These are phyloP conservation scores for Spencermartinsiella ligniputridi DNA, from an alignment of 1,139 yeast species.

Conservation along the genomic window DNA sequence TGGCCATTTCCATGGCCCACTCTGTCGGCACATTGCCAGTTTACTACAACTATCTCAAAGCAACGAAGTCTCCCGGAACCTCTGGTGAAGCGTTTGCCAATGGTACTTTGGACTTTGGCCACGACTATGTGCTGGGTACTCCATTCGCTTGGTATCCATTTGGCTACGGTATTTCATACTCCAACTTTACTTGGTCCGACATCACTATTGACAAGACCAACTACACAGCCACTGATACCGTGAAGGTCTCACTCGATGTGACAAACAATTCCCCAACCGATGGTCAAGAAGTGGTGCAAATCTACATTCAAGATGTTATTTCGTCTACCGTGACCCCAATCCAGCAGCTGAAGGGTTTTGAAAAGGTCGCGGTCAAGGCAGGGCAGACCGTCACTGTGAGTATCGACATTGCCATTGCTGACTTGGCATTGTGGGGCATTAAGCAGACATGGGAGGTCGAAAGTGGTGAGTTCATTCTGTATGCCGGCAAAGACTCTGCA, in stretches of 20 bases:
- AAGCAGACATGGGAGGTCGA: constrained; percentile 48
- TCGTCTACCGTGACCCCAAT: constrained; percentile 47
- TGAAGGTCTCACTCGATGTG: constrained; percentile 39
- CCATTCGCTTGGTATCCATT: constrained; percentile 42
- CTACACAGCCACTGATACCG: constrained; percentile 28
- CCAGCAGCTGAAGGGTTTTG: constrained; percentile 55
- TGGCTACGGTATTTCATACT: constrained; percentile 58
- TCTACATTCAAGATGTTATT: constrained; percentile 41
- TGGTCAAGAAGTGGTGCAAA: constrained; percentile 47
- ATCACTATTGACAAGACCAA: constrained; percentile 20
- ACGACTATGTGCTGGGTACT: constrained; percentile 43
- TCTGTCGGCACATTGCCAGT: constrained; percentile 47
- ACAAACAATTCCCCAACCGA: constrained; percentile 40
- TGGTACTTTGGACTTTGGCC: constrained; percentile 55
- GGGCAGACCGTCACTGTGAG: constrained; percentile 40
- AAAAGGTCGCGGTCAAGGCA: constrained; percentile 43
- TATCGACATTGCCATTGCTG: constrained; percentile 40
- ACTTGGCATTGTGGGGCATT: constrained; percentile 51
- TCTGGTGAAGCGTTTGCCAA: constrained; percentile 54
- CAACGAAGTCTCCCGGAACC: constrained; percentile 28
- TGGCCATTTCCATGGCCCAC: constrained; percentile 56
- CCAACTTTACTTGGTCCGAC: constrained; percentile 39
- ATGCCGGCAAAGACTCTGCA: constrained; percentile 31
- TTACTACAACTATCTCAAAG: constrained; percentile 35
- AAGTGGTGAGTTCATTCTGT: constrained; percentile 45